phyloP scores from a whole-genome alignment of 129 eudicot species.

The Saposhnikovia divaricata region DNA sequence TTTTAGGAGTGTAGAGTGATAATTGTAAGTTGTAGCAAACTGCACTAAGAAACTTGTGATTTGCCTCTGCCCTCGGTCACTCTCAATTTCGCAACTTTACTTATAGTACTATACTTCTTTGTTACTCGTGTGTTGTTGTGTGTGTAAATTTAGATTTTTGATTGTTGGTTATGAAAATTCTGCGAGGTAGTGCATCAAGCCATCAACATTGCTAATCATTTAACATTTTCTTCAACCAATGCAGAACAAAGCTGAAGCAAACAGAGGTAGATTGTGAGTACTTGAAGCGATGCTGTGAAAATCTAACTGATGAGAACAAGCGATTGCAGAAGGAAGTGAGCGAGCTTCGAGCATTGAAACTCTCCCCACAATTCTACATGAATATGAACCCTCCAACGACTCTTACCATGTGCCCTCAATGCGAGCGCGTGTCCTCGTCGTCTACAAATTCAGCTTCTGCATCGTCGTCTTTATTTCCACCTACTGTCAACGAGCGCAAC shows the following conservation, averaged over 20 bases:
- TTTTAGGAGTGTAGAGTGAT: too few relatives aligned
- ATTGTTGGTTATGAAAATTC: background rate
- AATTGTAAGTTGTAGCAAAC: background rate
- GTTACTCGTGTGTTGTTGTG: background rate
- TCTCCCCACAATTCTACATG: slow-evolving; percentile 8
- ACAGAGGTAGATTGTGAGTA: slow-evolving; percentile 25
- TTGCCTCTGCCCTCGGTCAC: background rate
- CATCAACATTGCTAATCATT: background rate
- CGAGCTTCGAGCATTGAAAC: slow-evolving; percentile 16
- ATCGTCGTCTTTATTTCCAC: background rate
- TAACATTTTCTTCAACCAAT: background rate
- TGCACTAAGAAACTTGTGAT: background rate
- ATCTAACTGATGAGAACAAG: slow-evolving; percentile 14
- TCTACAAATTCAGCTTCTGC: slow-evolving; percentile 7
- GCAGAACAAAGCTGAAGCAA: slow-evolving; percentile 19
- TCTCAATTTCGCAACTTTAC: background rate
- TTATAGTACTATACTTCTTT: background rate
- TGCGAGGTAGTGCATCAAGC: background rate
- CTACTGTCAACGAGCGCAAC: background rate
- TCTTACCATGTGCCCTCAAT: slow-evolving; percentile 18
- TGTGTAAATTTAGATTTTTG: background rate
- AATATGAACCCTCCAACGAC: slow-evolving; percentile 12
- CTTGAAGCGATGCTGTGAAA: slow-evolving; percentile 18
- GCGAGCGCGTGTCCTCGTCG: slow-evolving; percentile 15
- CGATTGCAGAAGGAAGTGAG: slow-evolving; percentile 16